Percentiles rank a stretch among this genome's conserved stretches.
phyloP scores from a whole-genome alignment of 768 basidiomycete genomes.

The Leucosporidium yakuticum region DNA sequence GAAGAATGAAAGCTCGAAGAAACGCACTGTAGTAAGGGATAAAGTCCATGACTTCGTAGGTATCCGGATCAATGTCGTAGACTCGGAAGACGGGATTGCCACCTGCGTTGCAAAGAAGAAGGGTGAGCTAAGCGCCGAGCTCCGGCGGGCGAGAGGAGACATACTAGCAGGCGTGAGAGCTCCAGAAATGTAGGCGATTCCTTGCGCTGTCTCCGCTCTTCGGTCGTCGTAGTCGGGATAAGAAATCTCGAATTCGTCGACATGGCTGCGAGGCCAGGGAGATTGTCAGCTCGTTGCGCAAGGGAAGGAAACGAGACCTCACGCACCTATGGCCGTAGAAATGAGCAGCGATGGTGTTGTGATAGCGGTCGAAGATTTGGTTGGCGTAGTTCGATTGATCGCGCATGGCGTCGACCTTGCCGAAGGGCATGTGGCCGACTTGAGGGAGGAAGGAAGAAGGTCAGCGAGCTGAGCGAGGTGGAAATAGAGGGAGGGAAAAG shows the following conservation, averaged over 20 bases:
- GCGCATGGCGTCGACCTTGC: conserved; percentile 35
- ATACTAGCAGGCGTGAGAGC: conserved; percentile 57
- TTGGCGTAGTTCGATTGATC: conserved; percentile 58
- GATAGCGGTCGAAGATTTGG: conserved; percentile 59
- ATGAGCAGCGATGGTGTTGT: conserved; percentile 56
- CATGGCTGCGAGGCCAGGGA: conserved; percentile 8
- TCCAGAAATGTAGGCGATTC: conserved; percentile 53
- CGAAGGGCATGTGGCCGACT: conserved; percentile 38
- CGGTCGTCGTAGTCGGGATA: conserved; percentile 55
- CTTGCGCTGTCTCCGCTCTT: conserved; percentile 49
- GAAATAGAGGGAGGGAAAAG: background rate
- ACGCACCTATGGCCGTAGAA: conserved; percentile 55
- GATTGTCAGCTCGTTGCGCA: conserved; percentile 45
- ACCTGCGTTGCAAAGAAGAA: background rate
- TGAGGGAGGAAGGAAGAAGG: background rate
- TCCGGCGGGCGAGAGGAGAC: conserved; percentile 25
- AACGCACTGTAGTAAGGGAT: conserved; percentile 50
- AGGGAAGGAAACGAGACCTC: conserved; percentile 5
- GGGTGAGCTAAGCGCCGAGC: background rate
- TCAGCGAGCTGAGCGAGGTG: too few relatives aligned
- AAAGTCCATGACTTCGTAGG: conserved; percentile 59
- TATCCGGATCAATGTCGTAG: conserved; percentile 62
- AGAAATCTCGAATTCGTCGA: conserved; percentile 56
- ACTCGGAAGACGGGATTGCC: conserved; percentile 54
- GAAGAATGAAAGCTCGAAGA: background rate